These are phyloP conservation scores for Agrocybe chaxingu DNA, from an alignment of 768 basidiomycete genomes.

Conservation along the genomic window DNA sequence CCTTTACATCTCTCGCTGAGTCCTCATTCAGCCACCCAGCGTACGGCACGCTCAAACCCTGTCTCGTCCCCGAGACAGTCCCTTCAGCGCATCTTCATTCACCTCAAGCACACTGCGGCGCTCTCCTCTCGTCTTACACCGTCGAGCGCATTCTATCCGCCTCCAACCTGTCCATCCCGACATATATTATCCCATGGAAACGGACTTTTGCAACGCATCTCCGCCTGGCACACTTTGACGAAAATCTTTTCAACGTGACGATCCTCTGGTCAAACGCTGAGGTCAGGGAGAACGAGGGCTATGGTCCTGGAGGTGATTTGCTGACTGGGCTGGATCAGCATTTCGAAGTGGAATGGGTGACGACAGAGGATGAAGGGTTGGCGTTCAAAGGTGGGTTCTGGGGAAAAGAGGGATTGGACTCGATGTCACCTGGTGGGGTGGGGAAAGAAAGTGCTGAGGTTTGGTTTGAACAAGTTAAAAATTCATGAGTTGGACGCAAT, in stretches of 20 bases:
- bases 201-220: conserved; percentile 35
- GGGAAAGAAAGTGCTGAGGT: conserved; percentile 36
- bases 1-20: conserved; percentile 21
- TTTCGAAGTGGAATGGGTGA: conserved; percentile 39
- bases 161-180: conserved; percentile 24
- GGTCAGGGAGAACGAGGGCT: conserved; percentile 23
- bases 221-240: conserved; percentile 32
- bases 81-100: background rate
- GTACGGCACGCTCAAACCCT: conserved; percentile 32
- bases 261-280: conserved; percentile 34
- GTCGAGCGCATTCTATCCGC: conserved; percentile 27
- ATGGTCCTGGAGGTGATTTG: conserved; percentile 25
- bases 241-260: conserved; percentile 35
- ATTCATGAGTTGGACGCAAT: background rate
- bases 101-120: conserved; percentile 15
- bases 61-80: conserved; percentile 22
- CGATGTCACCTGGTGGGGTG: conserved; percentile 22
- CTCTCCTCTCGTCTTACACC: conserved; percentile 19
- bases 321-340: conserved; percentile 31
- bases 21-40: conserved; percentile 29
- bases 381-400: conserved; percentile 38
- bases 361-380: conserved; percentile 28
- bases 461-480: conserved; percentile 26
- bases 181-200: conserved; percentile 31
- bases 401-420: conserved; percentile 34